Conservation (phyloP, 202 grass and related monocot genomes). For the Setaria italica region DNA sequence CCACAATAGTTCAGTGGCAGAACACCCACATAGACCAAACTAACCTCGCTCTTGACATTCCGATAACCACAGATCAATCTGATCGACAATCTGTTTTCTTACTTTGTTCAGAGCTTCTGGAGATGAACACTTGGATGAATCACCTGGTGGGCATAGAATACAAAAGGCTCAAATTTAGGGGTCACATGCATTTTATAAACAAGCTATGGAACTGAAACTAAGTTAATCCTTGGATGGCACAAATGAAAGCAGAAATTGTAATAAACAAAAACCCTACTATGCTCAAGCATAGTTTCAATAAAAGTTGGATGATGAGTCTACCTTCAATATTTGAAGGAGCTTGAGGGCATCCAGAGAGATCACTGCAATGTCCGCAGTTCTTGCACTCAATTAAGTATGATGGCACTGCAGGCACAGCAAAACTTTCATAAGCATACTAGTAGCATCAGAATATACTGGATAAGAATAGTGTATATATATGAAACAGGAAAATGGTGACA, state of each 20-base stretch:
- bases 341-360: slow-evolving; percentile 95
- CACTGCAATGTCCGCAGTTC: slow-evolving; percentile 91
- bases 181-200: slow-evolving; percentile 17
- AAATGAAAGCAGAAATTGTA: slow-evolving; percentile 19
- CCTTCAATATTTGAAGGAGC: slow-evolving; percentile 91
- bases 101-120: slow-evolving; percentile 88
- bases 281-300: slow-evolving; percentile 15
- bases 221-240: not conserved
- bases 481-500: slow-evolving; percentile 22
- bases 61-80: slow-evolving; percentile 93
- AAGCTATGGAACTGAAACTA: no score
- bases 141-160: slow-evolving; percentile 55
- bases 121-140: slow-evolving; percentile 83
- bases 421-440: not conserved
- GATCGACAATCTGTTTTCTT: slow-evolving; percentile 72
- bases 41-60: slow-evolving; percentile 83
- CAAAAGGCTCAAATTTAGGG: slow-evolving; percentile 17
- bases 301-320: slow-evolving; percentile 44
- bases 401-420: slow-evolving; percentile 69
- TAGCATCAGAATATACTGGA: not conserved
- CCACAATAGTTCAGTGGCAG: not conserved
- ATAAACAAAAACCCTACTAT: not conserved
- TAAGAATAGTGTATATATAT: not conserved
- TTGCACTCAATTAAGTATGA: slow-evolving; percentile 89
- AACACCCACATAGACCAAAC: slow-evolving; percentile 6